Evolutionary conservation across 768 basidiomycete species (phyloP), one percentile per base, ranked within the genome.

Genomic region (Kwoniella sp.): DNA sequence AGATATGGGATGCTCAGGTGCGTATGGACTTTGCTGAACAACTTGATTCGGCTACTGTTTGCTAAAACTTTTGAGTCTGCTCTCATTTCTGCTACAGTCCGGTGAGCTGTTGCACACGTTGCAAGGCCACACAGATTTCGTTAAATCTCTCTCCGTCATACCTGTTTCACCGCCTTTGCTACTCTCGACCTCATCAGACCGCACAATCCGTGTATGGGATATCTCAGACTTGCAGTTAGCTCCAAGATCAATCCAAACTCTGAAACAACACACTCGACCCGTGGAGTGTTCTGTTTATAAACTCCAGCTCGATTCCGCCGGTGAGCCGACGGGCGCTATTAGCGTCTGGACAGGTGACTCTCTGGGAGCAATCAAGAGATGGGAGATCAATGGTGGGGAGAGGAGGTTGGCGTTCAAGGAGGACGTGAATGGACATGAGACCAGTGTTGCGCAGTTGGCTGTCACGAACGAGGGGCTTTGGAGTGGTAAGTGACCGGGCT

Each of bases 141-240:
- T 99, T 65, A 99, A 98, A 81, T 83, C 86, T 46, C 80, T 98
- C 24, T 83, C 88, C 48, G 86, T 91, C 51, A 81, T 95, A 22
- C 86, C 90, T 2, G 80, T 84, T 2, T 37, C 64, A 3, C 60
- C 63, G 19, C 82, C 87, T 8, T 80, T 82, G 10, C 80, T 97
- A 5, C 82, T 97, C 33, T 94, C 94, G 0, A 89, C 90, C 26
- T 87, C 92, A 47, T 95, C 95, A 1, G 95, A 99, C 80, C 92
- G 93, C 74, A 85, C 86, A 25, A 82, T 95, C 26, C 85, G 91
- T 64, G 83, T 96, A 71, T 98, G 94, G 94, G 92, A 78, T 62
- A 85, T 79, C n/a, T 40, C 59, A 12, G 36, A 65, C 6, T 40
- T 77, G 6, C 51, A n/a, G 15, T n/a, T 25, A 21, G 33, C 57